Conservation (phyloP, 345 rosid species). For the Cochlearia excelsa region DNA sequence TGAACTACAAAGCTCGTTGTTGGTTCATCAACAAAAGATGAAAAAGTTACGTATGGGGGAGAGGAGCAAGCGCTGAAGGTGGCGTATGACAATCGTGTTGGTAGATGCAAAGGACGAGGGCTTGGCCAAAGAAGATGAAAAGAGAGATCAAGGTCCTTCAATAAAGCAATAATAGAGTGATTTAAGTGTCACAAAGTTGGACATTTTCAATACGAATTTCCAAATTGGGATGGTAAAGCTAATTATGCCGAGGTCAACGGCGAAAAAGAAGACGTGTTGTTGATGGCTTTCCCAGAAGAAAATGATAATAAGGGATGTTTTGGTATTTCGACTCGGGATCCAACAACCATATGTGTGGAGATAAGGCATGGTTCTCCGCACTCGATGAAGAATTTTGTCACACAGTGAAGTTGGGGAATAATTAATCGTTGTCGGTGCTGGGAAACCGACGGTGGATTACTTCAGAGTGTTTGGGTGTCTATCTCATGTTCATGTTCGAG, state of each 20-base stretch:
- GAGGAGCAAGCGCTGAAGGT: not conserved
- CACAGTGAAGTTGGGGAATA: too few species aligned
- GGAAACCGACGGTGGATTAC: too few species aligned
- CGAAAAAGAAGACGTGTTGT: not conserved
- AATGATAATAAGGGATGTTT: too few species aligned
- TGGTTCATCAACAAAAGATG: not conserved
- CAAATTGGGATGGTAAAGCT: not conserved
- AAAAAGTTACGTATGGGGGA: not conserved
- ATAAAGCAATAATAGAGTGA: not conserved
- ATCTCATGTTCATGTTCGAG: too few species aligned
- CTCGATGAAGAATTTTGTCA: too few species aligned
- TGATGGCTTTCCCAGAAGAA: not conserved
- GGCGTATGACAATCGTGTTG: not conserved
- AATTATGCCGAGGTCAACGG: not conserved
- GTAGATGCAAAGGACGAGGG: not conserved
- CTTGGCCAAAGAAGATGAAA: not conserved
- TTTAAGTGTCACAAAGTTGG: not conserved
- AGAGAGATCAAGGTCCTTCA: not conserved
- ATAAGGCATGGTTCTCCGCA: too few species aligned
- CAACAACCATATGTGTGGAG: too few species aligned
- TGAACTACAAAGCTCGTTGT: not conserved
- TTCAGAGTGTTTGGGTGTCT: too few species aligned
- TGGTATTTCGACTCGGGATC: too few species aligned
- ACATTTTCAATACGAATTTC: not conserved
- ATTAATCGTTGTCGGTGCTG: too few species aligned